These are phyloP conservation scores for Cryptococcus wingfieldii DNA, from an alignment of 1,284 basidiomycete species.

Conservation along the genomic window DNA sequence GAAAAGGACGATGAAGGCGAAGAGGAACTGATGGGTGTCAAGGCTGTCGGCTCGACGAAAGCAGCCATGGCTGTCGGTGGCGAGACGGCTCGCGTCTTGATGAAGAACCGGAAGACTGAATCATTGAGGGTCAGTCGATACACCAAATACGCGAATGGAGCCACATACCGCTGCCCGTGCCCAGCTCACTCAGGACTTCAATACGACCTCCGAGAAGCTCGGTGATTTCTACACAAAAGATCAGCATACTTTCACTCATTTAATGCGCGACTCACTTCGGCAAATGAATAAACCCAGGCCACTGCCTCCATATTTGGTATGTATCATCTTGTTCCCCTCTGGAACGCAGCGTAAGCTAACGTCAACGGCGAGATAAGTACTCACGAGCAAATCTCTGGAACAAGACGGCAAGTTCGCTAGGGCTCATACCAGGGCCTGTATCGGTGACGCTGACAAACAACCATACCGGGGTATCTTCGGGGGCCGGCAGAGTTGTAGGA, in stretches of 20 bases:
- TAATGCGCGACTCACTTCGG: constrained; percentile 20
- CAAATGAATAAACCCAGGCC: constrained; percentile 48
- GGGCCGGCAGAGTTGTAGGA: constrained; percentile 11
- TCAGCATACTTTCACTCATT: constrained; percentile 4
- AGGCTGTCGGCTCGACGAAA: constrained; percentile 11
- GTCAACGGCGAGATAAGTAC: constrained; percentile 8
- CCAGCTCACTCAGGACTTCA: constrained; percentile 36
- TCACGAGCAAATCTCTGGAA: constrained; percentile 44
- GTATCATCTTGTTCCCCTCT: constrained; percentile 46
- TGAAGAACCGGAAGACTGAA: constrained; percentile 48
- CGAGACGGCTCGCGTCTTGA: constrained; percentile 32
- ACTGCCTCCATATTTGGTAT: constrained; percentile 46
- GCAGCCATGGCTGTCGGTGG: constrained; percentile 17
- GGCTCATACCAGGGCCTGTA: constrained; percentile 45
- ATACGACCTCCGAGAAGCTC: constrained; percentile 44
- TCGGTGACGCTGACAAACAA: constrained; percentile 44
- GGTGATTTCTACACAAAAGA: constrained; percentile 26
- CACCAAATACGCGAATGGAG: not conserved
- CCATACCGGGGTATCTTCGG: constrained; percentile 37
- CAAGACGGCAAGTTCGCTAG: constrained; percentile 36
- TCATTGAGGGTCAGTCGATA: not conserved
- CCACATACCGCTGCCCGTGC: constrained; percentile 46
- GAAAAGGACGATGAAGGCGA: not conserved
- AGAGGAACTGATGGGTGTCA: constrained; percentile 2
- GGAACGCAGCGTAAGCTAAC: not conserved